A percentile compares a stretch with the other conserved stretches of the same genome.
Evolutionary conservation across 441 rosid species (phyloP).

Genomic region (Pelargonium fulgidum): DNA sequence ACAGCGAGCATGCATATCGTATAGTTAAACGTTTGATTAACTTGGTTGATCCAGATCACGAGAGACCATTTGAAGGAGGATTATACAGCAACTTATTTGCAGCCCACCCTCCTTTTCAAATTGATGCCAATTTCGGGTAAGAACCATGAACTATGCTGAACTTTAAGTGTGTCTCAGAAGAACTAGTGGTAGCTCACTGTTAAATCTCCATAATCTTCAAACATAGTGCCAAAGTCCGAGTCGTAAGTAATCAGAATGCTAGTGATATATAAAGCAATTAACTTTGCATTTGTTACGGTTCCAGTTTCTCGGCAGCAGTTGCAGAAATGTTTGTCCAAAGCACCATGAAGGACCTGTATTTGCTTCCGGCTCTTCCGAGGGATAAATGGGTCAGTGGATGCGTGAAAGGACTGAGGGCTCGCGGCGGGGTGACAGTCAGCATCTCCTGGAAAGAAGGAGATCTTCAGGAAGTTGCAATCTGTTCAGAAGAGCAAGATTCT

Average conservation of each 20-base stretch:
- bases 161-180: background rate
- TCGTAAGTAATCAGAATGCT: background rate
- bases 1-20: conserved; percentile 63
- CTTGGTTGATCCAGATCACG: conserved; percentile 65
- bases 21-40: conserved; percentile 62
- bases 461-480: conserved; percentile 47
- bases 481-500: conserved; percentile 32
- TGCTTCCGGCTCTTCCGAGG: conserved; percentile 39
- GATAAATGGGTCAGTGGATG: conserved; percentile 37
- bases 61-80: conserved; percentile 66
- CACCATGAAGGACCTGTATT: conserved; percentile 33
- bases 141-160: conserved; percentile 15
- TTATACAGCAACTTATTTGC: conserved; percentile 80
- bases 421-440: conserved; percentile 33
- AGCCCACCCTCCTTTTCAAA: conserved; percentile 93
- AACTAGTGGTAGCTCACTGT: background rate
- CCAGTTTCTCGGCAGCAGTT: conserved; percentile 40
- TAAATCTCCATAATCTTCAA: too few relatives aligned
- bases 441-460: conserved; percentile 50
- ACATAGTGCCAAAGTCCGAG: background rate
- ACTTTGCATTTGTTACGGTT: conserved; percentile 11
- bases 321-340: conserved; percentile 46
- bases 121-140: conserved; percentile 94
- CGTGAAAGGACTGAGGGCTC: conserved; percentile 39
- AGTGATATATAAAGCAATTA: background rate